Evolutionary conservation across 164 flowering plant genomes (phyloP).

Genomic region (Macadamia integrifolia): DNA sequence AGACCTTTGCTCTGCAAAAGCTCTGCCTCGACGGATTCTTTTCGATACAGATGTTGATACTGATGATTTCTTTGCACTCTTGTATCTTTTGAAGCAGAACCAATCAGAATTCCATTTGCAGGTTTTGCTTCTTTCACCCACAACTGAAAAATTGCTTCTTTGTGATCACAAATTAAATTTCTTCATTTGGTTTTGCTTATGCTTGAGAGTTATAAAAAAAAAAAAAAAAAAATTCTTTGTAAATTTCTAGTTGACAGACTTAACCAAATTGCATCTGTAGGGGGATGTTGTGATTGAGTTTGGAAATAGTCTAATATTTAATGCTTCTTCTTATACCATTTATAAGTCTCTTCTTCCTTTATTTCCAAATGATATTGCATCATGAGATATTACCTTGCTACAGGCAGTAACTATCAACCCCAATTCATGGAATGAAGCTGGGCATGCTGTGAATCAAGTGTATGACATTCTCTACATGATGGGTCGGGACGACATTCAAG

Average conservation of each 20-base stretch:
- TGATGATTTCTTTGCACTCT: conserved; percentile 82
- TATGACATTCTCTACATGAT: conserved; percentile 93
- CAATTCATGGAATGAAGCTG: conserved; percentile 84
- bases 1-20: neutral
- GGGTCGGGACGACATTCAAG: conserved; percentile 80
- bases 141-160: neutral
- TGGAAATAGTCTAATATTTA: no score
- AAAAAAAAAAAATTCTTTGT: no score
- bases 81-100: conserved; percentile 79
- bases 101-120: conserved; percentile 64
- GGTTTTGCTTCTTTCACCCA: conserved; percentile 25
- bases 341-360: neutral
- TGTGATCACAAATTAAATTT: no score
- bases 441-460: conserved; percentile 84
- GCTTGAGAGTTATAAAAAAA: no score
- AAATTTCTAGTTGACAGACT: no score
- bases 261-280: neutral
- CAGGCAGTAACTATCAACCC: conserved; percentile 81
- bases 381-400: conserved; percentile 7
- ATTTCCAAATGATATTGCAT: neutral
- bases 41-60: conserved; percentile 20
- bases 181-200: no score
- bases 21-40: neutral
- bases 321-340: no score
- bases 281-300: neutral